phyloP scores from a whole-genome alignment of 1,284 basidiomycete species.

The Heterobasidion irregulare region DNA sequence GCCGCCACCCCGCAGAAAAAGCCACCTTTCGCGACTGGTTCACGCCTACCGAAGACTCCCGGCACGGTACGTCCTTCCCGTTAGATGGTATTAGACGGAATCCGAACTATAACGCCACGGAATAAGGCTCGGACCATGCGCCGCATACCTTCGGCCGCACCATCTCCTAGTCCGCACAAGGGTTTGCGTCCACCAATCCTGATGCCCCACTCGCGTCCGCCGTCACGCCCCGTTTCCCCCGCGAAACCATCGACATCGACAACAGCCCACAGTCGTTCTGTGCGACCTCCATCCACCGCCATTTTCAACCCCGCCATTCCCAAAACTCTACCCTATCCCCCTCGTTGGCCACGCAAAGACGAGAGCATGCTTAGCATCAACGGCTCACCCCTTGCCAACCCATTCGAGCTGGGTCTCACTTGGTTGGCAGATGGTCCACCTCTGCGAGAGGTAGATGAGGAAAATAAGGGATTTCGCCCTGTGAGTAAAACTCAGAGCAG shows the following conservation, averaged over 20 bases:
- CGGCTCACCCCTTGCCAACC: slow-evolving; percentile 70
- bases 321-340: slow-evolving; percentile 55
- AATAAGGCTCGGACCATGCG: slow-evolving; percentile 15
- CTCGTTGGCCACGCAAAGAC: slow-evolving; percentile 47
- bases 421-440: slow-evolving; percentile 34
- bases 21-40: slow-evolving; percentile 34
- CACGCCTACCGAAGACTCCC: slow-evolving; percentile 40
- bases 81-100: neutral
- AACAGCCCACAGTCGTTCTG: slow-evolving; percentile 14
- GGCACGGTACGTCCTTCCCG: slow-evolving; percentile 31
- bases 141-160: slow-evolving; percentile 23
- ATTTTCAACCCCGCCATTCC: slow-evolving; percentile 63
- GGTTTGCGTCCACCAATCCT: slow-evolving; percentile 16
- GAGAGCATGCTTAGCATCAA: slow-evolving; percentile 71
- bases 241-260: slow-evolving; percentile 28
- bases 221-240: slow-evolving; percentile 41
- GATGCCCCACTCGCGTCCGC: slow-evolving; percentile 19
- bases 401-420: slow-evolving; percentile 48
- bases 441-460: slow-evolving; percentile 18
- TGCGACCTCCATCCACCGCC: slow-evolving; percentile 55
- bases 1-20: slow-evolving; percentile 45
- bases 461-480: slow-evolving; percentile 8
- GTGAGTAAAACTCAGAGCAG: slow-evolving; percentile 29
- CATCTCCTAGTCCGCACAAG: slow-evolving; percentile 53
- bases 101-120: neutral